Percentiles rank a stretch among this genome's conserved stretches.
Conservation (phyloP, 1,139 yeast species). For the Hyphopichia pseudoburtonii region DNA sequence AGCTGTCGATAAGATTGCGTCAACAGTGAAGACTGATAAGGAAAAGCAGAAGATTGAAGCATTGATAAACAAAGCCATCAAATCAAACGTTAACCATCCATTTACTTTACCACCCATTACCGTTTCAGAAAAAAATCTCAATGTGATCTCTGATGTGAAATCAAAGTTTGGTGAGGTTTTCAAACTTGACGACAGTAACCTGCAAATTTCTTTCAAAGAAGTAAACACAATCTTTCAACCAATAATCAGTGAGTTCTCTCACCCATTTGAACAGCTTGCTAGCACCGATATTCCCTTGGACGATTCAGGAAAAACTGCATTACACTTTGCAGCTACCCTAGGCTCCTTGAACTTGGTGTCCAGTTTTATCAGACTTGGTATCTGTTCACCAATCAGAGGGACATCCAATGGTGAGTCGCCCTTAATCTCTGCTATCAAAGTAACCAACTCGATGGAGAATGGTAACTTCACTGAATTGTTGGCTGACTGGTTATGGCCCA, state of each 20-base stretch:
- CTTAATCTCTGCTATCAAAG: slow-evolving; percentile 39
- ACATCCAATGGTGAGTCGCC: slow-evolving; percentile 42
- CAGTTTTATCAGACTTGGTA: slow-evolving; percentile 34
- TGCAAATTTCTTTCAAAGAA: slow-evolving; percentile 33
- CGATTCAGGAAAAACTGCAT: slow-evolving; percentile 43
- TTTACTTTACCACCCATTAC: slow-evolving; percentile 56
- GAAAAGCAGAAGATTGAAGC: neutral
- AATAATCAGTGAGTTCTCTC: slow-evolving; percentile 12
- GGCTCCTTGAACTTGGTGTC: slow-evolving; percentile 41
- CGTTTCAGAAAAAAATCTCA: slow-evolving; percentile 26
- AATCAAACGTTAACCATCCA: slow-evolving; percentile 48
- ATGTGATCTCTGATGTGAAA: slow-evolving; percentile 51
- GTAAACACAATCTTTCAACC: slow-evolving; percentile 28
- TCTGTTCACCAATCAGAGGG: slow-evolving; percentile 42
- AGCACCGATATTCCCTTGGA: slow-evolving; percentile 42
- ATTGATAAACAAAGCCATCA: slow-evolving; percentile 19
- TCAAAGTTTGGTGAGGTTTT: slow-evolving; percentile 50
- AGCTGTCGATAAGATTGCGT: neutral
- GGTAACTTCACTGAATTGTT: slow-evolving; percentile 40
- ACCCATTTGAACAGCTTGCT: slow-evolving; percentile 8
- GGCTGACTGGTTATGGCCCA: slow-evolving; percentile 37
- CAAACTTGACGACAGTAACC: slow-evolving; percentile 39
- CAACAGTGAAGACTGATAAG: neutral
- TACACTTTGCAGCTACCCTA: slow-evolving; percentile 47
- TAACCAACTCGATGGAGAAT: slow-evolving; percentile 48